A percentile compares a stretch with the other conserved stretches of the same genome.
Evolutionary conservation across 2,329 filamentous ascomycete genomes (phyloP).

Genomic region (Didymella keratinophila): DNA sequence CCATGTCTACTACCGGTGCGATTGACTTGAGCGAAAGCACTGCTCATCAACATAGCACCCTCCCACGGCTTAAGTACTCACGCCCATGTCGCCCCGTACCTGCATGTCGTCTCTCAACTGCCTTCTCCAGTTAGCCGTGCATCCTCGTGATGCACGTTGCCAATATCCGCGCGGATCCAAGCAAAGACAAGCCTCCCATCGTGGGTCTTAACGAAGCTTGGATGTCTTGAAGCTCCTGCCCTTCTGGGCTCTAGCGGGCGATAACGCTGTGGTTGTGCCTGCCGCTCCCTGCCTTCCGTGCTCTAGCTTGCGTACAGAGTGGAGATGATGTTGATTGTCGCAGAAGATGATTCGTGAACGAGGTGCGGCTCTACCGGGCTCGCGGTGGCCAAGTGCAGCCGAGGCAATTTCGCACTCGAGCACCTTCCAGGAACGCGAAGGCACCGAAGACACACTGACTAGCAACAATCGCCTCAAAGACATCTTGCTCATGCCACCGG

Average conservation of each 20-base stretch:
- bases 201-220: constrained; percentile 17
- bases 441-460: constrained; percentile 4
- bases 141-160: constrained; percentile 6
- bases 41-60: constrained; percentile 1
- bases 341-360: constrained; percentile 5
- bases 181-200: constrained; percentile 18
- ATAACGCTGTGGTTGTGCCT: constrained; percentile 14
- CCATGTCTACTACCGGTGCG: constrained; percentile 27
- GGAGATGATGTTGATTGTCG: constrained; percentile 5
- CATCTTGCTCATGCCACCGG: neutral
- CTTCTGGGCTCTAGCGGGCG: constrained; percentile 6
- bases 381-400: neutral
- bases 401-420: constrained; percentile 19
- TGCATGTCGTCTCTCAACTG: constrained; percentile 16
- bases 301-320: constrained; percentile 2
- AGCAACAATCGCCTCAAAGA: constrained; percentile 1
- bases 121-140: constrained; percentile 17
- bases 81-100: neutral
- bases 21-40: constrained; percentile 25
- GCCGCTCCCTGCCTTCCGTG: constrained; percentile 7
- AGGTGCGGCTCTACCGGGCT: neutral
- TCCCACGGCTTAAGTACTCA: constrained; percentile 13
- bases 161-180: constrained; percentile 12
- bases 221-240: constrained; percentile 17
- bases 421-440: constrained; percentile 19